Percentiles rank a stretch among this genome's conserved stretches.
Conservation (phyloP, 768 basidiomycete species). For the Boletellus ananiceps region DNA sequence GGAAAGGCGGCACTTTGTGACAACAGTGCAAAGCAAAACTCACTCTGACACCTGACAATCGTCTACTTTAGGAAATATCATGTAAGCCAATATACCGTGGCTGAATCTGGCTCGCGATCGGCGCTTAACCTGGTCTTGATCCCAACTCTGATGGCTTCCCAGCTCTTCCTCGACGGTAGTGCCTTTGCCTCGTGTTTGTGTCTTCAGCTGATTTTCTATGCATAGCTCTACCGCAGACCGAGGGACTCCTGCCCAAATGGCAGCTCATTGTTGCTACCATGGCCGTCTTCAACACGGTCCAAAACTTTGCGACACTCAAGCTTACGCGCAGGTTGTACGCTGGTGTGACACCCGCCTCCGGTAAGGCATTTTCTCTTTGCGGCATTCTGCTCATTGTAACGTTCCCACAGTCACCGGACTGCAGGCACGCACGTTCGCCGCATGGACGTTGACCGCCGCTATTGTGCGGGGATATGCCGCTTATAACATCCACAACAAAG, state of each 20-base stretch:
- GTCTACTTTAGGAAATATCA: constrained; percentile 25
- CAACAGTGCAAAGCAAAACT: constrained; percentile 9
- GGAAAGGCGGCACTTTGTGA: constrained; percentile 10
- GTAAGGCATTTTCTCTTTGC: constrained; percentile 24
- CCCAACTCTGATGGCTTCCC: constrained; percentile 7
- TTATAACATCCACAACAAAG: constrained; percentile 79
- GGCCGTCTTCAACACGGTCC: constrained; percentile 81
- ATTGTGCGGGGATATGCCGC: constrained; percentile 83
- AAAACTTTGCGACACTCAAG: constrained; percentile 75
- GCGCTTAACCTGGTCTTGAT: constrained; percentile 1
- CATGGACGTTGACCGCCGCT: constrained; percentile 87
- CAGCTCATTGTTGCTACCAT: constrained; percentile 74
- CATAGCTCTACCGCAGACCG: constrained; percentile 57
- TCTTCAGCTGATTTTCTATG: neutral
- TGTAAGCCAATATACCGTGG: constrained; percentile 16
- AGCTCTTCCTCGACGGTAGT: constrained; percentile 24
- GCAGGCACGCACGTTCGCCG: constrained; percentile 84
- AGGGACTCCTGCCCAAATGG: constrained; percentile 83
- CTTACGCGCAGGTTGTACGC: constrained; percentile 77
- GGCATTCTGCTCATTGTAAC: neutral
- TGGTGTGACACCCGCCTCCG: constrained; percentile 35
- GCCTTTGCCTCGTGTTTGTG: neutral
- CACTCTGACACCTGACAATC: constrained; percentile 1
- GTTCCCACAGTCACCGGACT: constrained; percentile 66
- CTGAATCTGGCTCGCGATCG: constrained; percentile 15